Percentiles rank a stretch among this genome's conserved stretches.
phyloP scores from a whole-genome alignment of 805 yeast genomes.

The Saturnispora quitensis region DNA sequence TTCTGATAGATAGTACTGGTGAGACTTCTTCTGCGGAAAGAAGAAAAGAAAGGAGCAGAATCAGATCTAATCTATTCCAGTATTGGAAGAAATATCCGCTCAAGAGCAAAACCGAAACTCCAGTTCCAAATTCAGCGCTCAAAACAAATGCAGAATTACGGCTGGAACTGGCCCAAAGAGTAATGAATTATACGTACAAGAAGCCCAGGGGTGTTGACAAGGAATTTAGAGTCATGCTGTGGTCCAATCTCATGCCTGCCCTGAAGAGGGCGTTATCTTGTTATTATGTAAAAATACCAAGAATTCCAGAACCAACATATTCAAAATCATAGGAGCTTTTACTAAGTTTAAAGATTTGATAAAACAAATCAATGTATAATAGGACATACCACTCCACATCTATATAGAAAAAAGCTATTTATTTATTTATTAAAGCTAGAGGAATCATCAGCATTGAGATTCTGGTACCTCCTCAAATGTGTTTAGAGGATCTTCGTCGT shows the following conservation, averaged over 20 bases:
- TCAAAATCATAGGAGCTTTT: not conserved
- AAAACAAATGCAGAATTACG: constrained; percentile 31
- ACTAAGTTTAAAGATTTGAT: not conserved
- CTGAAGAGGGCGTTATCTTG: constrained; percentile 55
- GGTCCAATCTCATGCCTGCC: constrained; percentile 54
- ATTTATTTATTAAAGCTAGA: not conserved
- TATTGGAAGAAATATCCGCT: constrained; percentile 38
- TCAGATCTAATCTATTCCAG: constrained; percentile 56
- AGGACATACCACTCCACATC: not conserved
- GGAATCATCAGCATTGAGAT: constrained; percentile 6
- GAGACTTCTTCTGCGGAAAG: constrained; percentile 38
- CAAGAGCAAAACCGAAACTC: constrained; percentile 10
- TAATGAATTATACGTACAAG: constrained; percentile 52
- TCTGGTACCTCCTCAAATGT: constrained; percentile 10
- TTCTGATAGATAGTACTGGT: constrained; percentile 43
- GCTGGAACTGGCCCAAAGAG: constrained; percentile 51
- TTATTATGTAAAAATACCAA: constrained; percentile 40
- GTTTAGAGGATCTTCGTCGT: not conserved
- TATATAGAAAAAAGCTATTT: not conserved
- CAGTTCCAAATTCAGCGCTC: constrained; percentile 9
- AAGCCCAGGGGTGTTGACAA: constrained; percentile 64
- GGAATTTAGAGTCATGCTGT: constrained; percentile 52
- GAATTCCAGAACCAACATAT: not conserved
- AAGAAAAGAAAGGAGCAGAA: constrained; percentile 57
- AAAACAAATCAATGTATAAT: not conserved